Percentiles rank a stretch among this genome's conserved stretches.
Evolutionary conservation across 371 early-diverging fungal species (phyloP).

Genomic region (Mucor mucedo): DNA sequence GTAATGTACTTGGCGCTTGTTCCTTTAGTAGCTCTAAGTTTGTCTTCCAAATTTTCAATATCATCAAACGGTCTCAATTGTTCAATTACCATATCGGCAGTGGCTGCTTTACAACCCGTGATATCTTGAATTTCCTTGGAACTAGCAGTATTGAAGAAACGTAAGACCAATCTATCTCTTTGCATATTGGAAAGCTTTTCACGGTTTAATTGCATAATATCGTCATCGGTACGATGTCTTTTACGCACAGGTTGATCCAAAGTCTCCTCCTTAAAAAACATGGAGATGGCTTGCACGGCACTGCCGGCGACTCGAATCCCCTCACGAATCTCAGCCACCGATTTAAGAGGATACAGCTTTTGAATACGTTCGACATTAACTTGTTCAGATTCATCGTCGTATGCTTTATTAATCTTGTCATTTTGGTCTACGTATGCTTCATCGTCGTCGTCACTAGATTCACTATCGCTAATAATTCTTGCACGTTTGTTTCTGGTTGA

Average conservation of each 20-base stretch:
- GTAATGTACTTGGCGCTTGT: slow-evolving; percentile 64
- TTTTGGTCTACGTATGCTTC: slow-evolving; percentile 24
- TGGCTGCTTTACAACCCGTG: slow-evolving; percentile 63
- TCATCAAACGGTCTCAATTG: slow-evolving; percentile 68
- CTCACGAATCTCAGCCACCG: slow-evolving; percentile 6
- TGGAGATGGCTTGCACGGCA: neutral
- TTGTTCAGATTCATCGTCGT: neutral
- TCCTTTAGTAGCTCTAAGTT: slow-evolving; percentile 60
- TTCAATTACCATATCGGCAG: slow-evolving; percentile 59
- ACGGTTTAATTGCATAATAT: slow-evolving; percentile 2
- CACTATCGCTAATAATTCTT: slow-evolving; percentile 7
- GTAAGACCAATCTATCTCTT: slow-evolving; percentile 10
- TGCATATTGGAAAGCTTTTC: slow-evolving; percentile 52
- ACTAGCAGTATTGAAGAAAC: slow-evolving; percentile 70
- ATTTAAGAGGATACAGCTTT: slow-evolving; percentile 9
- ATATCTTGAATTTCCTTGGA: slow-evolving; percentile 68
- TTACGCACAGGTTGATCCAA: neutral
- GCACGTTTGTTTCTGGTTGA: neutral
- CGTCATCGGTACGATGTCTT: neutral
- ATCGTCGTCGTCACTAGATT: slow-evolving; percentile 17
- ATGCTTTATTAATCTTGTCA: slow-evolving; percentile 12
- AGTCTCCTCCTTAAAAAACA: neutral
- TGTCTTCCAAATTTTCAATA: slow-evolving; percentile 57
- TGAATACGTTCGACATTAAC: slow-evolving; percentile 14
- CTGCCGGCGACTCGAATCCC: neutral